Evolutionary conservation across 2,329 filamentous ascomycete species (phyloP), one percentile per base, ranked within the genome.

Genomic region (Cladosporium sp.): DNA sequence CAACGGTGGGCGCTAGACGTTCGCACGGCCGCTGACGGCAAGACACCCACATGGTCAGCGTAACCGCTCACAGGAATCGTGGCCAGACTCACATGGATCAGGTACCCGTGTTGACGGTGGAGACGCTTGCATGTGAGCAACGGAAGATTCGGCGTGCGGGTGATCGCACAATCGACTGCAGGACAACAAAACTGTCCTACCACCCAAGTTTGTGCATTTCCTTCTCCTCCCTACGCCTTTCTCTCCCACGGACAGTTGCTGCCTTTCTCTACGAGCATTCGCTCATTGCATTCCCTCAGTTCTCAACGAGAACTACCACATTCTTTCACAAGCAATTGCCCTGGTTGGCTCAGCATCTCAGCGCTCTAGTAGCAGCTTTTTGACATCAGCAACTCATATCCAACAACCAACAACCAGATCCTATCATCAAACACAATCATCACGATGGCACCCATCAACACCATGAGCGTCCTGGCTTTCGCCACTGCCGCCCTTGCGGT

Each of bases 391-490:
- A 60, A 36, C 32, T 49, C 56, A 37, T 51, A 54, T 57, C 51
- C 51, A 35, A 56, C 24, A 54, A 39, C 54, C 44, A 58, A 54
- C 39, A 47, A 56, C 44, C 53, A 58, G 28, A n/a, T n/a, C n/a
- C n/a, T n/a, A 59, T 56, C 58, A 61, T 54, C 59, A 63, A 47
- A 56, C 51, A 56, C 60, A 28, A 60, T 52, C 51, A 54, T 49
- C 58, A 66, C 58, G 61, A 73, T 73, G 71, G 69, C 67, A 60
- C 66, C 68, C 24, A 60, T 66, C 68, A 66, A 65, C 58, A 69
- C 74, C 63, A 64, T 78, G 62, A 71, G 70, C 61, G 68, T 78
- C 59, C 65, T 78, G 72, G 73, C 75, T 51, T 68, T 79, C 59
- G 70, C 71, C 59, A 70, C 71, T 58, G 66, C 70, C 50, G 75